Base-by-base conservation (phyloP, 805 yeast genomes). In the Blastobotrys peoriensis region DNA sequence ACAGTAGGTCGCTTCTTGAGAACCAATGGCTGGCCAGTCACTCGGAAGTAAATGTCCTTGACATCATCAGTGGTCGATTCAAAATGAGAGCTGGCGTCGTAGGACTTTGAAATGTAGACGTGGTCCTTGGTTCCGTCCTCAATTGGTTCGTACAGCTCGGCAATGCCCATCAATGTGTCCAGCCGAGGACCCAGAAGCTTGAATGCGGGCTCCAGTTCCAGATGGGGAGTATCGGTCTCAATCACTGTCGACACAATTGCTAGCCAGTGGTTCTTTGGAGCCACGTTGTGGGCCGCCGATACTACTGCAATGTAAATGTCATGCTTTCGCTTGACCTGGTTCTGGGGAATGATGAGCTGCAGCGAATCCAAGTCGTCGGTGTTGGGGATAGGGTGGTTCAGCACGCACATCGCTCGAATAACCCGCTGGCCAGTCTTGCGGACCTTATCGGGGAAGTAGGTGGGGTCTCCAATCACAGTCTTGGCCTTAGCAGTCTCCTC, bases 61-160 rank as follows among this genome's bases (percentile, higher is more conserved):
- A 93, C 95, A 64, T 93, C 98, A 63, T 93, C 98, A 33, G 98
- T 93, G 57, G 95, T 85, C 36, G 89, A 71, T 67, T 93, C 98
- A 63, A 93, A 93, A 68, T 93, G 98, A 6, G 96, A 87, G 6
- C 95, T 75, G 1, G 98, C 83, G 63, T 93, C 98, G 63, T 88
- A 93, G 47, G 95, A 84, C 68, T 77, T 84, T 33, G 97, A 87
- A 46, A 93, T 73, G 66, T 68, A 93, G 40, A 93, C 79, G 46
- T 83, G 79, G 63, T 84, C 89, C 49, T 74, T 70, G 15, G 82
- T 70, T 8, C 98, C 98, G 61, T 87, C 95, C 33, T 77, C 83
- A 9, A 70, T 61, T 10, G 98, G 98, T 65, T 85, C 96, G 58
- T 83, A 87, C 40, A 93, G 60, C 52, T 91, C 96, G 9, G 95